These are phyloP conservation scores for Notholithocarpus densiflorus DNA, from an alignment of 306 rosid species.

Conservation along the genomic window DNA sequence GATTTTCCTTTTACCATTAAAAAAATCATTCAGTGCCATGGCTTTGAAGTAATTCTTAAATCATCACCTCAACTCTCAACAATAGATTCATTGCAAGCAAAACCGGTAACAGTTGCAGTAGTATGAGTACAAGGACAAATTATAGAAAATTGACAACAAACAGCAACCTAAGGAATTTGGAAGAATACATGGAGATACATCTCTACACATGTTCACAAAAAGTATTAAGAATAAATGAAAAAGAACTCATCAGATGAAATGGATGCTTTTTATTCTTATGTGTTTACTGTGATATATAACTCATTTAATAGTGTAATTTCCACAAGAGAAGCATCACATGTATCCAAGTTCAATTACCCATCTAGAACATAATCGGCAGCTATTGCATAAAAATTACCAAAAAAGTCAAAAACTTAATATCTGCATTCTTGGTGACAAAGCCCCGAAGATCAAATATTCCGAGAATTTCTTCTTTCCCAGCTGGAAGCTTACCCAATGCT, in stretches of 20 bases:
- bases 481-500: conserved; percentile 71
- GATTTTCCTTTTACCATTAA: not conserved
- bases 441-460: conserved; percentile 84
- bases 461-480: conserved; percentile 67
- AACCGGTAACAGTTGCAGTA: not conserved
- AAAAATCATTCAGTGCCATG: not conserved
- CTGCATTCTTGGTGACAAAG: conserved; percentile 69
- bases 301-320: not conserved
- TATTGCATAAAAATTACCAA: conserved; percentile 45
- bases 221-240: not conserved
- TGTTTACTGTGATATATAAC: not conserved
- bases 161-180: not conserved
- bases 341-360: conserved; percentile 8
- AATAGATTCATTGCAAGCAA: not conserved
- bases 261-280: not conserved
- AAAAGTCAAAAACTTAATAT: conserved; percentile 68
- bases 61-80: not conserved
- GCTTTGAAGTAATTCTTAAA: not conserved
- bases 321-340: not conserved
- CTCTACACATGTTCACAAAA: not conserved
- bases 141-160: not conserved
- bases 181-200: not conserved
- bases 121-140: not conserved
- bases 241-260: not conserved
- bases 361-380: conserved; percentile 11